Evolutionary conservation across 257 asterid genomes (phyloP).

Genomic region (Penstemon davidsonii): DNA sequence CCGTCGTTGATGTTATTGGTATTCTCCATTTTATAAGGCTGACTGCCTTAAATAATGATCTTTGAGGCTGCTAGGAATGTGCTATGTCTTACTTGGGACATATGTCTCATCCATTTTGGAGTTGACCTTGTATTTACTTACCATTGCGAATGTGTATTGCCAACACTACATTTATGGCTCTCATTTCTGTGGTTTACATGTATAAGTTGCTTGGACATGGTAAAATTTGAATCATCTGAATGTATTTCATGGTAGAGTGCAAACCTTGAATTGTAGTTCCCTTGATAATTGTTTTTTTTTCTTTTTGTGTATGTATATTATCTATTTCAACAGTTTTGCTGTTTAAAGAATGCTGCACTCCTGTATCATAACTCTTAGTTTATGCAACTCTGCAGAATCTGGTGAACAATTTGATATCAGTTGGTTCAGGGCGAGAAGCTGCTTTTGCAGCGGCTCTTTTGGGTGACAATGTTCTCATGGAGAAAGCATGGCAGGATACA

Average conservation of each 20-base stretch:
- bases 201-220: background rate
- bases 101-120: no score
- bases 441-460: conserved; percentile 95
- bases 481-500: conserved; percentile 95
- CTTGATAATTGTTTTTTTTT: background rate
- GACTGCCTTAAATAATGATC: no score
- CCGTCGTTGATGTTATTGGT: no score
- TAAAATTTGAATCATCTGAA: background rate
- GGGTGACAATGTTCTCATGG: conserved; percentile 96
- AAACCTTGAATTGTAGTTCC: background rate
- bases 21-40: no score
- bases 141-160: no score
- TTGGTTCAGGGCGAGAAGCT: conserved; percentile 95
- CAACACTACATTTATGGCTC: no score
- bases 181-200: background rate
- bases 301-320: background rate
- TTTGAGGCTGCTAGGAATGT: no score
- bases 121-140: no score
- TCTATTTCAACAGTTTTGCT: background rate
- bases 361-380: background rate
- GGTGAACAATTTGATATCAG: conserved; percentile 80
- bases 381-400: conserved; percentile 60
- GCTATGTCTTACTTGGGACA: no score
- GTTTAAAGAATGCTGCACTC: conserved; percentile 13
- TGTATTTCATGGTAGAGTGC: background rate